phyloP scores from a whole-genome alignment of 2,329 filamentous ascomycete species.

The Fusarium neocosmosporiellum region DNA sequence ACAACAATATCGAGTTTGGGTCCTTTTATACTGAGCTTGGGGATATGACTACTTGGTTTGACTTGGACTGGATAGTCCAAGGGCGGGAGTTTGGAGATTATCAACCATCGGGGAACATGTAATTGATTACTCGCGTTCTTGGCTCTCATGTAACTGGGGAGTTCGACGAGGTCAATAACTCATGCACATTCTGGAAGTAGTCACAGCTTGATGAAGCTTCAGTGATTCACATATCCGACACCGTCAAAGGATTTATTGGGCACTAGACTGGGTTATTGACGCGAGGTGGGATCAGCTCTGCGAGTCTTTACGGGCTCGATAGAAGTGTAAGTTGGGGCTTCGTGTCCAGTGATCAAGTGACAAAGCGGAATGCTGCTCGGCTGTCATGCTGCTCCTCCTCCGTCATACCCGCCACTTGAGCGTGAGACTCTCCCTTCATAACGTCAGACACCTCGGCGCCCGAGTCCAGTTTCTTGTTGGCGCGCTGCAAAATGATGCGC shows the following conservation, averaged over 20 bases:
- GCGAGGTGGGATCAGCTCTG: neutral
- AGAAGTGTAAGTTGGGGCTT: neutral
- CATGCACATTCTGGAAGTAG: neutral
- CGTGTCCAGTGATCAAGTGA: neutral
- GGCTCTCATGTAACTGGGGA: neutral
- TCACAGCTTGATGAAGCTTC: neutral
- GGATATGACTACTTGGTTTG: constrained; percentile 43
- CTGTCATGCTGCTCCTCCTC: constrained; percentile 8
- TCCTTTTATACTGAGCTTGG: constrained; percentile 39
- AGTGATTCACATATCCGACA: neutral
- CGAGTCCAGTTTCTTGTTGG: constrained; percentile 16
- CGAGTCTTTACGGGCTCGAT: neutral
- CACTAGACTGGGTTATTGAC: neutral
- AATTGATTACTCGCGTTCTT: neutral
- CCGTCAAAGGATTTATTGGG: neutral
- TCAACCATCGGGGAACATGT: neutral
- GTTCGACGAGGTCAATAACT: neutral
- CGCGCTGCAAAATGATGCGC: constrained; percentile 11
- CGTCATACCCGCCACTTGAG: constrained; percentile 4
- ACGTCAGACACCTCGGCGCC: constrained; percentile 11
- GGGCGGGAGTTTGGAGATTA: neutral
- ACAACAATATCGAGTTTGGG: constrained; percentile 3
- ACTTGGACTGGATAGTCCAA: constrained; percentile 35
- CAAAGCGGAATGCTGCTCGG: constrained; percentile 11
- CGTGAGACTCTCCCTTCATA: constrained; percentile 18